These are phyloP conservation scores for Rhodomyrtus tomentosa DNA, from an alignment of 345 rosid species.

Conservation along the genomic window DNA sequence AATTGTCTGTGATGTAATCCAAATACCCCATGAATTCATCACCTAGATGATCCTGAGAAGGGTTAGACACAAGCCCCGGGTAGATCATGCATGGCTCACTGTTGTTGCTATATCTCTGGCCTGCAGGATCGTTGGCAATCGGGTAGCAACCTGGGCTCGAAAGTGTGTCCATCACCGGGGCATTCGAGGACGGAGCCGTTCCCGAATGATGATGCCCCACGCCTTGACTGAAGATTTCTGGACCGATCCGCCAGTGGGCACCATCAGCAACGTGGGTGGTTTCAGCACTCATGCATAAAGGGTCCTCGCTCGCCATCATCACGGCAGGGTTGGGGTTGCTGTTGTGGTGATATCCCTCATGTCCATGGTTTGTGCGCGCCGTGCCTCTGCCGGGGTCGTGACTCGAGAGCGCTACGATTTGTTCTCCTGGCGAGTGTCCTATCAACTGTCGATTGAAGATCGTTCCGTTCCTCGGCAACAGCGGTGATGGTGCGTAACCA, in stretches of 20 bases:
- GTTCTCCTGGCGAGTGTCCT: neutral
- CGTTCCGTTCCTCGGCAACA: neutral
- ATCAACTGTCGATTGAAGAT: neutral
- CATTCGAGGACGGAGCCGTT: neutral
- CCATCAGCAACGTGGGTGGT: neutral
- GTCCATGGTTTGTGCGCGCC: neutral
- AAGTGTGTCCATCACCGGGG: rapidly evolving
- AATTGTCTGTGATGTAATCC: neutral
- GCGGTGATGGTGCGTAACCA: neutral
- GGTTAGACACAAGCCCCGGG: neutral
- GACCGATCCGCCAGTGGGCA: neutral
- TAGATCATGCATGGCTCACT: neutral
- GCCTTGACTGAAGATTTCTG: neutral
- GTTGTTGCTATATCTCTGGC: too few species aligned
- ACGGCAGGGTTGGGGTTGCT: neutral
- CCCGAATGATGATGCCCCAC: neutral
- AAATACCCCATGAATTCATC: neutral
- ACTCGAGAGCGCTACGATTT: neutral
- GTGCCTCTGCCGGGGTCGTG: neutral
- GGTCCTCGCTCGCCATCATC: neutral
- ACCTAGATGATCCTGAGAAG: neutral
- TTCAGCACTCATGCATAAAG: too few species aligned
- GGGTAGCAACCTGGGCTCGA: neutral
- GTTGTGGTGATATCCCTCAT: neutral
- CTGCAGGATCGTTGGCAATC: too few species aligned